Base-by-base conservation (phyloP, 805 yeast genomes). In the Komagataella populi region DNA sequence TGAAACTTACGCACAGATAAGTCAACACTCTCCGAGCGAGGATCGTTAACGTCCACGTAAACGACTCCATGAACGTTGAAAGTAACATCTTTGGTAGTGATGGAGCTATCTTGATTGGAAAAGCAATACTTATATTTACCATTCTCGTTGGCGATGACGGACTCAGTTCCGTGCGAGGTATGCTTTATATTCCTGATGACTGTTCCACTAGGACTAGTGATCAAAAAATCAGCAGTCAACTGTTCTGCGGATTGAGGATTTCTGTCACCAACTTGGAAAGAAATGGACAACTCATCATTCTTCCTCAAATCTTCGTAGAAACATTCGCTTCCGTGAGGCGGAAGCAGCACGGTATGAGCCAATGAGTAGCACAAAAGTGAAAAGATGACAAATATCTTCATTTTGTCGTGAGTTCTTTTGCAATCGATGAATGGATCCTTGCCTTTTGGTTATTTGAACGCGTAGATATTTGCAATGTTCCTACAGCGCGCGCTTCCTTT, bases 41-140 rank as follows among this genome's bases (percentile, higher is more conserved):
- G 50, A 46, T 52, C 54, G 48, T 52, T 52, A n/a, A 52, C 52
- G 50, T 52, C 54, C 17, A 52, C 52, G 49, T 52, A 91, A 51
- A 90, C 80, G 39, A 87, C 88, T 24, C 97, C 98, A 64, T 89
- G 96, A 53, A 91, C 87, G 67, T 91, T 93, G 76, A 91, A 91
- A 0, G 96, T 84, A 44, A 91, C 96, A 63, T 91, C 99, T 67
- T 88, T 84, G 50, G 93, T 87, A 46, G 76, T 78, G 48, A 82
- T 64, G 18, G 78, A 72, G 6, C 87, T 73, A 59, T 78, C 81
- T 66, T 89, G 96, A 67, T 93, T 91, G 58, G 91, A 80, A 73
- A 91, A 91, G 70, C 99, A 91, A 73, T 86, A 93, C 56, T 80
- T 76, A 70, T 80, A 85, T 63, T 83, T 84, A 51, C 98, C 98